Conservation (phyloP, 2,329 filamentous ascomycete genomes). For the Stagonosporopsis vannaccii region DNA sequence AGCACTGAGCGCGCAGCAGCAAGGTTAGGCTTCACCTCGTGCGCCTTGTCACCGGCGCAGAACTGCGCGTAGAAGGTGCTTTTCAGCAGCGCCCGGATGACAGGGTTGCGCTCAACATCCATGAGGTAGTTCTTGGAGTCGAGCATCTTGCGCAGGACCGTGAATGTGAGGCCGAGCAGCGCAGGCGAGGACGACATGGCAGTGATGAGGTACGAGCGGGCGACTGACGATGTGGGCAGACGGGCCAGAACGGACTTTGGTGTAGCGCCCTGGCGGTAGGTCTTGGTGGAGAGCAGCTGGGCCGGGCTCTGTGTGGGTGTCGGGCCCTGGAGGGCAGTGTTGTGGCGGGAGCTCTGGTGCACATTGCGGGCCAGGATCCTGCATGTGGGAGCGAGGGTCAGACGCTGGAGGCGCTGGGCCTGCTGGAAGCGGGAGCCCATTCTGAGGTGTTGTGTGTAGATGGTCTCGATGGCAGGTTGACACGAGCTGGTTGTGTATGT, state of each 20-base stretch:
- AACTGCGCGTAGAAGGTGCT: slow-evolving; percentile 91
- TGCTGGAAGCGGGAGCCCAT: slow-evolving; percentile 36
- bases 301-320: slow-evolving; percentile 23
- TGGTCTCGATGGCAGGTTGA: background rate
- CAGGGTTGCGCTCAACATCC: slow-evolving; percentile 76
- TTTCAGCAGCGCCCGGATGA: slow-evolving; percentile 75
- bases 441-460: background rate
- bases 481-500: slow-evolving; percentile 5
- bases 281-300: slow-evolving; percentile 28
- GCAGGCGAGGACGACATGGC: slow-evolving; percentile 73
- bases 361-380: slow-evolving; percentile 38
- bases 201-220: slow-evolving; percentile 74
- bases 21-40: slow-evolving; percentile 70
- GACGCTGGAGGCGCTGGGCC: slow-evolving; percentile 32
- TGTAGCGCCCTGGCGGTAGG: slow-evolving; percentile 21
- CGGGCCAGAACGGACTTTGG: slow-evolving; percentile 63
- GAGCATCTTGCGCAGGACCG: slow-evolving; percentile 72
- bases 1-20: slow-evolving; percentile 72
- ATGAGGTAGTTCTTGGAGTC: slow-evolving; percentile 71
- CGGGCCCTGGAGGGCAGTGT: slow-evolving; percentile 38
- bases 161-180: slow-evolving; percentile 74
- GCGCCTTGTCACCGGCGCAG: slow-evolving; percentile 78
- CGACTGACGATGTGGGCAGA: slow-evolving; percentile 69
- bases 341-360: slow-evolving; percentile 40
- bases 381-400: slow-evolving; percentile 29